Percentiles rank a stretch among this genome's conserved stretches.
Conservation (phyloP, 352 stramenopile species). For the Globisporangium echinulatum region DNA sequence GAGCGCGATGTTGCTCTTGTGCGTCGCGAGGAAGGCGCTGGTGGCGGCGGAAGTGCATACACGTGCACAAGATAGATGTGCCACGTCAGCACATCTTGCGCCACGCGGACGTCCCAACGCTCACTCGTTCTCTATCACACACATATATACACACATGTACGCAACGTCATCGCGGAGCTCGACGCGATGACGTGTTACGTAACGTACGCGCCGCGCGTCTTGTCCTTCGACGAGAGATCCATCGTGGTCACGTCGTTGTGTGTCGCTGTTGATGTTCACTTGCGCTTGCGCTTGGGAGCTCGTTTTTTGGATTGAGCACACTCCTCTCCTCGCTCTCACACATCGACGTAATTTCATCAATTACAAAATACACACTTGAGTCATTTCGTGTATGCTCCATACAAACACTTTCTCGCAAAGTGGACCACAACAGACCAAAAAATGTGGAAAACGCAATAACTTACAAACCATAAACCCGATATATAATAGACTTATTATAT, state of each 20-base stretch:
- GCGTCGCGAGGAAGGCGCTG: slow-evolving; percentile 68
- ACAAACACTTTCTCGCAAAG: no score
- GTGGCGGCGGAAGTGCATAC: background rate
- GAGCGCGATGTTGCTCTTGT: slow-evolving; percentile 95
- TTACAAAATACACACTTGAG: no score
- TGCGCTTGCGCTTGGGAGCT: background rate
- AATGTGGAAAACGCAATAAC: no score
- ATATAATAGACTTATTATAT: no score
- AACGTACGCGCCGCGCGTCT: slow-evolving; percentile 43
- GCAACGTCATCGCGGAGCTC: no score
- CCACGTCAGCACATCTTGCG: background rate
- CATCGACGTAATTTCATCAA: no score
- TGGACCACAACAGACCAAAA: no score
- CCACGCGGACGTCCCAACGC: background rate
- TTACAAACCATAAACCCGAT: no score
- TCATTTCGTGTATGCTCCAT: no score
- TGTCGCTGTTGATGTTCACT: background rate
- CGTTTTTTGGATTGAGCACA: no score
- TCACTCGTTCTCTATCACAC: background rate
- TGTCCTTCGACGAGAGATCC: slow-evolving; percentile 52
- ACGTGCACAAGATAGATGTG: background rate
- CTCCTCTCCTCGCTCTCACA: no score
- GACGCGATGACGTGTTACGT: no score
- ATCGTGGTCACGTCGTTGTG: slow-evolving; percentile 11
- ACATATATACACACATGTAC: background rate